Percentiles rank a stretch among this genome's conserved stretches.
Evolutionary conservation across 345 rosid genomes (phyloP).

Genomic region (Brassica juncea): DNA sequence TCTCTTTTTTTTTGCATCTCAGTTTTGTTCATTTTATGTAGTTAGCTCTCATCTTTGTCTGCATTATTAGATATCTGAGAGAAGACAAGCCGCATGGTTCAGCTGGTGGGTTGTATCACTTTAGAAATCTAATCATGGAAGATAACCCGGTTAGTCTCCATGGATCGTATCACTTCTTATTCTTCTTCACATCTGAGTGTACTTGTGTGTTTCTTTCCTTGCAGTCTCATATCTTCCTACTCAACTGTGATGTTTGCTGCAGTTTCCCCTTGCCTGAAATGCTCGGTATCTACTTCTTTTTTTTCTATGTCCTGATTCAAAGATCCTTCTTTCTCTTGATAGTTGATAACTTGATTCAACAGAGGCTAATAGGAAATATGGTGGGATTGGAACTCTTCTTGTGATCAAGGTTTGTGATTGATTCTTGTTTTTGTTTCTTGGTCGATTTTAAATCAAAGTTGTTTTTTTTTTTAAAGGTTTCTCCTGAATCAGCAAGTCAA

Average conservation of each 20-base stretch:
- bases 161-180: background rate
- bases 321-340: constrained; percentile 5
- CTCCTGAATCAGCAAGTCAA: constrained; percentile 87
- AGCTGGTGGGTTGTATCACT: constrained; percentile 85
- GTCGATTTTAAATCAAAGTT: background rate
- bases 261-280: constrained; percentile 84
- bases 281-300: constrained; percentile 60
- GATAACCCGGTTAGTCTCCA: constrained; percentile 67
- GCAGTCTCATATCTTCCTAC: constrained; percentile 91
- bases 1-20: constrained; percentile 5
- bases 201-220: constrained; percentile 6
- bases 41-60: constrained; percentile 4
- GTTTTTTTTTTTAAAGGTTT: constrained; percentile 50
- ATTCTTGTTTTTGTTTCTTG: background rate
- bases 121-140: constrained; percentile 81
- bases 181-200: constrained; percentile 17
- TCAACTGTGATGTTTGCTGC: constrained; percentile 97
- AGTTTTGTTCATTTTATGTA: background rate
- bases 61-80: constrained; percentile 61
- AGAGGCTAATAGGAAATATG: constrained; percentile 79
- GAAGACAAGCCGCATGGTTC: constrained; percentile 95
- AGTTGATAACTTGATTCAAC: constrained; percentile 26
- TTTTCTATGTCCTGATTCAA: background rate
- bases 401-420: constrained; percentile 68
- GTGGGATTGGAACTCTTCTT: constrained; percentile 86